Base-by-base conservation (phyloP, 208 protist species). In the Sergeia podlipaevii region DNA sequence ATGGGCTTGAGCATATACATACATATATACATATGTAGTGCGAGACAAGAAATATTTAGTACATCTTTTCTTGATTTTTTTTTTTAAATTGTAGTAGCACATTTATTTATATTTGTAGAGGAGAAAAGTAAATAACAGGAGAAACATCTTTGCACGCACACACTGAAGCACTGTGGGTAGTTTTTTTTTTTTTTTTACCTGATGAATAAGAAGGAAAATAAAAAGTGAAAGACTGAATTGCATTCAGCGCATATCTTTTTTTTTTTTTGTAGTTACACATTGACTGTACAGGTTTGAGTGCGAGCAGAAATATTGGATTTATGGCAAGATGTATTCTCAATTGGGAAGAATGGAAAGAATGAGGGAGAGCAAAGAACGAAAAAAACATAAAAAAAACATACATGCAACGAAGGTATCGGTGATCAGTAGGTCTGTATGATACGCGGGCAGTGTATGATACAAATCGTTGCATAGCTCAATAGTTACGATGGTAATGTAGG, bases 261-360 rank as follows among this genome's bases (percentile, higher is more conserved):
- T 5, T 58, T 65, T 68, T 30, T 65, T 17, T 58, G n/a, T 60
- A 30, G n/a, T 60, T 38, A 15, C 27, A 60, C 2, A 42, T 13
- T 15, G 43, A 42, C 51, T 39, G 34, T 45, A 46, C 7, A 4
- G 3, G n/a, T n/a, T n/a, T n/a, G n/a, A n/a, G n/a, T n/a, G n/a
- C n/a, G n/a, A n/a, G n/a, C n/a, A n/a, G n/a, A n/a, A n/a, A n/a
- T n/a, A n/a, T n/a, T n/a, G n/a, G n/a, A n/a, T n/a, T n/a, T n/a
- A n/a, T n/a, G n/a, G n/a, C n/a, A n/a, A n/a, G n/a, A n/a, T n/a
- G n/a, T n/a, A n/a, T n/a, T n/a, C n/a, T n/a, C n/a, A n/a, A n/a
- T n/a, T 47, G 5, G 37, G 18, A 60, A 30, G 42, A 37, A 21
- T 26, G 29, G 51, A 55, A 56, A 60, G 47, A 54, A 59, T 24